These are phyloP conservation scores for Quercus tomentella DNA, from an alignment of 331 rosid genomes.

Conservation along the genomic window DNA sequence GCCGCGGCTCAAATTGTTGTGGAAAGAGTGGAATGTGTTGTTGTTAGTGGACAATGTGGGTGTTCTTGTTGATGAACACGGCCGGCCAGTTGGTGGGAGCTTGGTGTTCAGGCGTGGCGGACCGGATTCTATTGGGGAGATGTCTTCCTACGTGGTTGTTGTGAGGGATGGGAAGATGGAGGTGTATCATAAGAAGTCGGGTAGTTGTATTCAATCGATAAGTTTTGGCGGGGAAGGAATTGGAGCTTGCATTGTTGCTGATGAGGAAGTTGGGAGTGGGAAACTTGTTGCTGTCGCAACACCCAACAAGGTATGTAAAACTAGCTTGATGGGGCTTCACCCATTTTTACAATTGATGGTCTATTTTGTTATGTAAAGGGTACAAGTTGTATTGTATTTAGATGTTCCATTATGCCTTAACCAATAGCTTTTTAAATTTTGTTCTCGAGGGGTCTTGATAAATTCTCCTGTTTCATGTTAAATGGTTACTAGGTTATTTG, in stretches of 20 bases:
- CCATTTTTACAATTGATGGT: background rate
- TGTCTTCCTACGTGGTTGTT: constrained; percentile 71
- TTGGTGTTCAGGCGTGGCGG: constrained; percentile 56
- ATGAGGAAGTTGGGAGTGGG: constrained; percentile 60
- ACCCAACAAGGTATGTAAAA: constrained; percentile 62
- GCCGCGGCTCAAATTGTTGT: constrained; percentile 64
- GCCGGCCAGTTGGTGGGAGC: constrained; percentile 91
- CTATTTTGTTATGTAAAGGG: too few species aligned
- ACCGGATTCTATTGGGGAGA: constrained; percentile 76
- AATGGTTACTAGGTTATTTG: constrained; percentile 62
- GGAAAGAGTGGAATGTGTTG: constrained; percentile 77
- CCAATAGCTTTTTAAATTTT: background rate
- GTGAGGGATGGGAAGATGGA: constrained; percentile 77
- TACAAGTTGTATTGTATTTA: too few species aligned
- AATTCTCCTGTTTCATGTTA: constrained; percentile 2
- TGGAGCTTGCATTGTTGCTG: constrained; percentile 68
- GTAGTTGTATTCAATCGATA: constrained; percentile 68
- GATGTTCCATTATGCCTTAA: too few species aligned
- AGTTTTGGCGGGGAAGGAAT: constrained; percentile 69
- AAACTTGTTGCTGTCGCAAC: constrained; percentile 68
- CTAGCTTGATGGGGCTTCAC: background rate
- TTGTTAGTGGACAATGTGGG: constrained; percentile 94
- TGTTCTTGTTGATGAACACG: constrained; percentile 54
- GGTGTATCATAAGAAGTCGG: constrained; percentile 78
- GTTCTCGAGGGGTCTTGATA: constrained; percentile 2